Conservation (phyloP, 2,329 filamentous ascomycete species). For the Aspergillus fumigatus region DNA sequence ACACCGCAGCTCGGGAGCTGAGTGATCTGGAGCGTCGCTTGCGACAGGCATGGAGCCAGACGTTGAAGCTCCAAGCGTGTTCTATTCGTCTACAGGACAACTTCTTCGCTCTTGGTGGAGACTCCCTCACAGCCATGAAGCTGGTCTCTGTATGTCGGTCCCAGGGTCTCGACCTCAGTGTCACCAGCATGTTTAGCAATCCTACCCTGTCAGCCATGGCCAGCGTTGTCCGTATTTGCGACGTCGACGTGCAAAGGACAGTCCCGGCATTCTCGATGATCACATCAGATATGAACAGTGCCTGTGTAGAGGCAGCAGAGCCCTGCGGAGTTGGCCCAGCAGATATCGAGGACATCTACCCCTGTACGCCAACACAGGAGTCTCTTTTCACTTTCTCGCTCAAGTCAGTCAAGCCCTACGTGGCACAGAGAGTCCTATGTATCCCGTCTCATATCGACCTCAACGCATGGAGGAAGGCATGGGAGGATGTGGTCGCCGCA, state of each 20-base stretch:
- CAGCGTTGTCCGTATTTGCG: slow-evolving; percentile 23
- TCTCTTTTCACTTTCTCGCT: slow-evolving; percentile 44
- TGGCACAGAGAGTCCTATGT: slow-evolving; percentile 40
- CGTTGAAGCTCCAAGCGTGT: slow-evolving; percentile 25
- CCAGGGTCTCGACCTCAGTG: slow-evolving; percentile 30
- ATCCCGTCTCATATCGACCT: slow-evolving; percentile 35
- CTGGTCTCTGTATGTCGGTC: slow-evolving; percentile 29
- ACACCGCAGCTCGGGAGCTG: slow-evolving; percentile 18
- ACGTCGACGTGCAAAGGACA: slow-evolving; percentile 21
- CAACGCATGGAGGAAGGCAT: slow-evolving; percentile 40
- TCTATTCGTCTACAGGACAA: slow-evolving; percentile 35
- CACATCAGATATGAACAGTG: slow-evolving; percentile 31
- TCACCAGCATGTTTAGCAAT: slow-evolving; percentile 33
- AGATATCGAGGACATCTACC: slow-evolving; percentile 38
- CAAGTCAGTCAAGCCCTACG: slow-evolving; percentile 42
- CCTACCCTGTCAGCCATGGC: slow-evolving; percentile 42
- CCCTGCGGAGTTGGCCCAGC: slow-evolving; percentile 26
- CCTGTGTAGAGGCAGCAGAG: slow-evolving; percentile 34
- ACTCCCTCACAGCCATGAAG: slow-evolving; percentile 33
- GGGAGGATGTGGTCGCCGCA: slow-evolving; percentile 38
- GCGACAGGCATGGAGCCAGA: slow-evolving; percentile 31
- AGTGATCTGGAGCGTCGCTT: slow-evolving; percentile 31
- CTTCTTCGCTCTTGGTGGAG: slow-evolving; percentile 35
- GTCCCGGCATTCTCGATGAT: slow-evolving; percentile 25
- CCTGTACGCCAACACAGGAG: slow-evolving; percentile 39